Percentiles rank a stretch among this genome's conserved stretches.
phyloP scores from a whole-genome alignment of 208 protist species.

The Leishmania braziliensis region DNA sequence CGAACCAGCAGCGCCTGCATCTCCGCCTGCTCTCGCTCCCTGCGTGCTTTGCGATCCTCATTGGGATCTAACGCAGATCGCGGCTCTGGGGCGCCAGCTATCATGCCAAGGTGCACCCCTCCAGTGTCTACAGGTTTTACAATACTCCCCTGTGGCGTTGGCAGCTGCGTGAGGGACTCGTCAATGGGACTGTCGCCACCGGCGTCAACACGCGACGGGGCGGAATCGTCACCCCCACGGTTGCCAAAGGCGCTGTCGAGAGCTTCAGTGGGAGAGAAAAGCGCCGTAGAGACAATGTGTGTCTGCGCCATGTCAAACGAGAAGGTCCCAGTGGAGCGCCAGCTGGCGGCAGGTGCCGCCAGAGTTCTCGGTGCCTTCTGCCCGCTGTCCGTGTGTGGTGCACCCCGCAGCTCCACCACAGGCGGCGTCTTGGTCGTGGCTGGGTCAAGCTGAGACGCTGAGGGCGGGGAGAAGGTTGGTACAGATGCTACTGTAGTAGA shows the following conservation, averaged over 20 bases:
- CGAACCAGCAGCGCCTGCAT: conserved; percentile 21
- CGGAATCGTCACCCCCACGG: neutral
- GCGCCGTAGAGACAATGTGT: neutral
- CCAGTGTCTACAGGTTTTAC: neutral
- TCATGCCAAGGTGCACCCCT: neutral
- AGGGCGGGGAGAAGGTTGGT: neutral
- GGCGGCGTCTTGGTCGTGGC: conserved; percentile 5
- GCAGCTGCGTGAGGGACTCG: neutral
- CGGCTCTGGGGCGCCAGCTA: neutral
- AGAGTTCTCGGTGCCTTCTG: neutral
- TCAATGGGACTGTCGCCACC: neutral
- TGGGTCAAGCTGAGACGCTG: neutral
- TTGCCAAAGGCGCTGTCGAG: neutral
- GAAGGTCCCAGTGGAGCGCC: conserved; percentile 12
- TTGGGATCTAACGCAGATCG: neutral
- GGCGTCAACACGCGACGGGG: neutral
- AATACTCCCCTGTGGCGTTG: neutral
- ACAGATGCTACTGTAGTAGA: neutral
- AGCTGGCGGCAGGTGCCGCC: conserved; percentile 1
- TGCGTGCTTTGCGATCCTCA: conserved; percentile 13
- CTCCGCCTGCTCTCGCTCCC: conserved; percentile 26
- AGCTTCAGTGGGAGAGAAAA: conserved; percentile 25
- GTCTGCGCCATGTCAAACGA: conserved; percentile 28
- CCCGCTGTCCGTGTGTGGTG: neutral
- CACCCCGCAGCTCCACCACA: neutral